phyloP scores from a whole-genome alignment of 2,329 filamentous ascomycete genomes.

The Ciborinia camelliae region DNA sequence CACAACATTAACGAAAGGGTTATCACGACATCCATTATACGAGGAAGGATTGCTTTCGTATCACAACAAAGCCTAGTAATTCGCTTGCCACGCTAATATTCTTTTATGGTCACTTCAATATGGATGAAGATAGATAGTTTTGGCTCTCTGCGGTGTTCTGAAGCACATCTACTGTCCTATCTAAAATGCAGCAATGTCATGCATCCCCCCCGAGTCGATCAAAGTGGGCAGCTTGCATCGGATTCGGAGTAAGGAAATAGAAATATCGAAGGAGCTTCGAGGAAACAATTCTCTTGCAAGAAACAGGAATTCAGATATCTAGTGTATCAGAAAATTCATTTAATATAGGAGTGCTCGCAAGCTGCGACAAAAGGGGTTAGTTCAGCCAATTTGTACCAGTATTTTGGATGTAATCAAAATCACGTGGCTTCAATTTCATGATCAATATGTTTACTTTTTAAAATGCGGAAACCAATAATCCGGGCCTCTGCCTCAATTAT shows the following conservation, averaged over 20 bases:
- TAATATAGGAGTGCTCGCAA: neutral
- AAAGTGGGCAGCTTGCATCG: neutral
- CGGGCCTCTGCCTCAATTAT: neutral
- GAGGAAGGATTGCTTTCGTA: neutral
- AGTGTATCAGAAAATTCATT: neutral
- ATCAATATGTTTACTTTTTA: constrained; percentile 9
- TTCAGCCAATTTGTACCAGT: neutral
- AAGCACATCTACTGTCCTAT: neutral
- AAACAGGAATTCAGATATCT: neutral
- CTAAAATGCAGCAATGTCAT: neutral
- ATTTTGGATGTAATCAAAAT: neutral
- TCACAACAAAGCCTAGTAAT: neutral
- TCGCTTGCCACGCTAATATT: neutral
- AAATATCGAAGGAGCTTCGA: neutral
- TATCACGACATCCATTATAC: neutral
- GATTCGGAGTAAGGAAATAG: neutral
- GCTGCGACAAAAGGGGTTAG: neutral
- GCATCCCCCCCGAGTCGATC: neutral
- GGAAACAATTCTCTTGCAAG: neutral
- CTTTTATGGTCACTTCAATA: neutral
- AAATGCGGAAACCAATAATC: constrained; percentile 1
- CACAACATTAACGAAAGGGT: too few relatives aligned
- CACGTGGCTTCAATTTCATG: neutral
- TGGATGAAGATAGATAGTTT: neutral
- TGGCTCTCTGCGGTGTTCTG: neutral